These are phyloP conservation scores for Vaccinium myrtillus DNA, from an alignment of 148 eudicot genomes.

Conservation along the genomic window DNA sequence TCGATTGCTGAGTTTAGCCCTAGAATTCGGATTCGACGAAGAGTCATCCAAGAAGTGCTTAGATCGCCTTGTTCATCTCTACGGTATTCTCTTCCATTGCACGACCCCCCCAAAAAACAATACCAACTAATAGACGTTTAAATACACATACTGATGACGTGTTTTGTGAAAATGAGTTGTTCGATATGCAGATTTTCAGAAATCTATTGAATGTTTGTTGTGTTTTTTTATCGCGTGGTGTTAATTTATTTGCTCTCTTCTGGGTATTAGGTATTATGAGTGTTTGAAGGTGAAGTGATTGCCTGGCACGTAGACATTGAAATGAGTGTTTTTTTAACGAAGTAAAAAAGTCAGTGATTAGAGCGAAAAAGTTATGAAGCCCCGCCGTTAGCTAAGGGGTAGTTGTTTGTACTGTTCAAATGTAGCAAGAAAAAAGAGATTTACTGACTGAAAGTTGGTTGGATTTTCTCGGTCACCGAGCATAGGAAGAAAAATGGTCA, in stretches of 20 bases:
- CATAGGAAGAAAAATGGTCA: not conserved
- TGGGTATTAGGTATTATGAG: not conserved
- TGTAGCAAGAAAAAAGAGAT: not conserved
- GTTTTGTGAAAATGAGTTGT: not conserved
- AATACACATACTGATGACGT: not conserved
- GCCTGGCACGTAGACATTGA: not conserved
- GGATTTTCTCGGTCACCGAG: not conserved
- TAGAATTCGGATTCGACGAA: slow-evolving; percentile 84
- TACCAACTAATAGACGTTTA: not conserved
- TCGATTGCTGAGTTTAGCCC: slow-evolving; percentile 66
- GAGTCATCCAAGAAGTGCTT: slow-evolving; percentile 61
- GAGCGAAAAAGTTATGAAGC: not conserved
- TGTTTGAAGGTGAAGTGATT: not conserved
- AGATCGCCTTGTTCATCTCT: slow-evolving; percentile 70
- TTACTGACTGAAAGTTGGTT: not conserved
- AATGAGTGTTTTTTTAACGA: not conserved
- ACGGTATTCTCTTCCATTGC: slow-evolving; percentile 41
- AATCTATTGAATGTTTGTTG: not conserved
- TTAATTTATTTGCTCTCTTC: not conserved
- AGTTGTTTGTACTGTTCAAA: not conserved
- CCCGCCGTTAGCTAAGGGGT: not conserved
- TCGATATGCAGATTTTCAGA: not conserved
- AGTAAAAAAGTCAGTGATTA: not conserved
- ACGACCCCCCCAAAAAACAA: not conserved
- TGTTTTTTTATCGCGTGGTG: not conserved